Base-by-base conservation (phyloP, 345 rosid species). In the Heritiera littoralis region DNA sequence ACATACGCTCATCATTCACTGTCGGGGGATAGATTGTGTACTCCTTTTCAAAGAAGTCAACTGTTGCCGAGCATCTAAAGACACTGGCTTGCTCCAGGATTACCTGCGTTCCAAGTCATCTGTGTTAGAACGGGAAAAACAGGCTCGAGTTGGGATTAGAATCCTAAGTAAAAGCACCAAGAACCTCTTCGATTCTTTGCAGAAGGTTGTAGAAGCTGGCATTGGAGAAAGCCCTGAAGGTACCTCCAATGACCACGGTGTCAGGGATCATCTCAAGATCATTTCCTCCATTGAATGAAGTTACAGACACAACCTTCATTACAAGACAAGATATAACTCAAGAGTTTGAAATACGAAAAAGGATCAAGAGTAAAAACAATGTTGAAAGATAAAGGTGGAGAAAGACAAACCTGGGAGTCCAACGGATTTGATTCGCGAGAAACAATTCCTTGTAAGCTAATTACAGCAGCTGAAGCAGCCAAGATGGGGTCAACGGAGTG, bases 351-450 rank as follows among this genome's bases (percentile, higher is more conserved):
- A 14, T 14, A 20, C 18, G 4, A 11, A 15, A 58, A 71, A 3
- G 30, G 3, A 4, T 5, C 8, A 18, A 3, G 15, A 51, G 55
- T 51, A 51, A 51, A 51, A 51, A 23, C 40, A 41, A 9, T 12
- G 55, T 14, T 59, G 6, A n/a, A 43, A 45, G 64, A 38, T 7
- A 2, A 66, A 12, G 64, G 65, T 12, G 9, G 52, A 18, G 18
- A 59, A 14, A 48, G 32, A 78, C 64, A 40, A 9, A 92, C 98
- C 88, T 92, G 97, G 7, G 98, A 84, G 38, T 94, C 98, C 28
- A 94, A 72, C 30, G 98, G 98, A 74, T 90, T 90, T 6, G 96
- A 92, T 88, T 94, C 97, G 5, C 97, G 94, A 28, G 98, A 94
- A 8, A 94, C 93, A 58, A 94, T 88, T 43, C 96, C 91, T 61